Percentiles rank a stretch among this genome's conserved stretches.
Conservation (phyloP, 495 filamentous ascomycete species). For the Cryomyces antarcticus region DNA sequence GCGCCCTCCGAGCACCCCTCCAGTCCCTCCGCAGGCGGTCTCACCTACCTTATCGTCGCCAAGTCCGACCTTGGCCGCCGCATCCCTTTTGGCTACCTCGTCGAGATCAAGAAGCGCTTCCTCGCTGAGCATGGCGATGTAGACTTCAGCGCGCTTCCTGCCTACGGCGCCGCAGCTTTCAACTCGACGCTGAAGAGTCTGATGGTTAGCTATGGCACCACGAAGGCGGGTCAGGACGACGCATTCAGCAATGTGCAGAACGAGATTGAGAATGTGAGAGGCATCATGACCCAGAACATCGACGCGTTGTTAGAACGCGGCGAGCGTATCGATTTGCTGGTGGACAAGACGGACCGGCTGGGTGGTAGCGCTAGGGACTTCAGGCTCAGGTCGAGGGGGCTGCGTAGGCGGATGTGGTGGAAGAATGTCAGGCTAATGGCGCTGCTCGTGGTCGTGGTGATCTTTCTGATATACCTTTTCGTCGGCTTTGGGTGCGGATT, state of each 20-base stretch:
- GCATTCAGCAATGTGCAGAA: conserved; percentile 61
- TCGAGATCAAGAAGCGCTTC: conserved; percentile 82
- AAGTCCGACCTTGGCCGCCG: conserved; percentile 59
- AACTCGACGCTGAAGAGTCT: conserved; percentile 56
- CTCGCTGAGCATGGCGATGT: conserved; percentile 51
- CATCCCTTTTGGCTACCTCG: conserved; percentile 79
- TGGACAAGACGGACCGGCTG: conserved; percentile 90
- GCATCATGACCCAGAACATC: conserved; percentile 98
- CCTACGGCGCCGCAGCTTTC: conserved; percentile 80
- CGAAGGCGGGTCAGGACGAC: conserved; percentile 52
- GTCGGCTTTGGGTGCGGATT: conserved; percentile 57
- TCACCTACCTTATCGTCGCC: conserved; percentile 74
- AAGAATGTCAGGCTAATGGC: conserved; percentile 91
- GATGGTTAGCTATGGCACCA: conserved; percentile 72
- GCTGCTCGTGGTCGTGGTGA: conserved; percentile 56
- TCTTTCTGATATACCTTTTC: conserved; percentile 67
- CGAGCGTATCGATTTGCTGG: conserved; percentile 83
- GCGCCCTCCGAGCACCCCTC: conserved; percentile 42
- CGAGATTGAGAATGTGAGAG: conserved; percentile 83
- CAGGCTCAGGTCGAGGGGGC: conserved; percentile 56
- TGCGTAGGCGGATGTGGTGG: conserved; percentile 97
- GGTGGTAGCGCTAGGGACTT: conserved; percentile 79
- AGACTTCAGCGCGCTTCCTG: conserved; percentile 57
- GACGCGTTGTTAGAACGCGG: conserved; percentile 87
- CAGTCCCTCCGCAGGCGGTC: conserved; percentile 42